Percentiles rank a stretch among this genome's conserved stretches.
Evolutionary conservation across 495 filamentous ascomycete genomes (phyloP).

Genomic region (Xylaria longipes): DNA sequence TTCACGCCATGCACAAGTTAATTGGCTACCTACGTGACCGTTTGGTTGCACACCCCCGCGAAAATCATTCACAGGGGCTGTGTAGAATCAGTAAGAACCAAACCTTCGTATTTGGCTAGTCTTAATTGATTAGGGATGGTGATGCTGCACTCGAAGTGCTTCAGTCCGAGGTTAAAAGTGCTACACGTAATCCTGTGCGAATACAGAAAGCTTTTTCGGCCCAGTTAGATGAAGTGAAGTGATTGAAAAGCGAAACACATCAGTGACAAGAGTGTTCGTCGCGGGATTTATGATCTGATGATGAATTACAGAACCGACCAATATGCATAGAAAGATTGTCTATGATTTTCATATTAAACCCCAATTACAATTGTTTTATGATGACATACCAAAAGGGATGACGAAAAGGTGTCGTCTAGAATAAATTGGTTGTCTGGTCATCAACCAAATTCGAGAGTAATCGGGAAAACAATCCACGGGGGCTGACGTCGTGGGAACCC

Average conservation of each 20-base stretch:
- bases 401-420: not conserved
- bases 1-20: not conserved
- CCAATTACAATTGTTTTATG: not conserved
- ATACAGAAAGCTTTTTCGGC: not conserved
- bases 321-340: not conserved
- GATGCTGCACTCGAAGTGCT: not conserved
- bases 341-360: not conserved
- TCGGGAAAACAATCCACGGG: not conserved
- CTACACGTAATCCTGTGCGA: not conserved
- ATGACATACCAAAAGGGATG: not conserved
- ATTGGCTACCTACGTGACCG: not conserved
- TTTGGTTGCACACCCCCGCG: not conserved
- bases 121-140: not conserved
- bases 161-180: not conserved
- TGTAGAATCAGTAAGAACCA: not conserved
- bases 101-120: not conserved
- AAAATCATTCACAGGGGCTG: not conserved
- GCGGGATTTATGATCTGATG: not conserved
- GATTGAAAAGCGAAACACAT: not conserved
- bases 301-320: not conserved
- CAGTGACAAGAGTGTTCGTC: not conserved
- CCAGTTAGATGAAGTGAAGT: not conserved
- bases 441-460: slow-evolving; percentile 4
- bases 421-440: slow-evolving; percentile 15
- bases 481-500: slow-evolving; percentile 2